Conservation (phyloP, 768 basidiomycete species). For the Pulveroboletus frians region DNA sequence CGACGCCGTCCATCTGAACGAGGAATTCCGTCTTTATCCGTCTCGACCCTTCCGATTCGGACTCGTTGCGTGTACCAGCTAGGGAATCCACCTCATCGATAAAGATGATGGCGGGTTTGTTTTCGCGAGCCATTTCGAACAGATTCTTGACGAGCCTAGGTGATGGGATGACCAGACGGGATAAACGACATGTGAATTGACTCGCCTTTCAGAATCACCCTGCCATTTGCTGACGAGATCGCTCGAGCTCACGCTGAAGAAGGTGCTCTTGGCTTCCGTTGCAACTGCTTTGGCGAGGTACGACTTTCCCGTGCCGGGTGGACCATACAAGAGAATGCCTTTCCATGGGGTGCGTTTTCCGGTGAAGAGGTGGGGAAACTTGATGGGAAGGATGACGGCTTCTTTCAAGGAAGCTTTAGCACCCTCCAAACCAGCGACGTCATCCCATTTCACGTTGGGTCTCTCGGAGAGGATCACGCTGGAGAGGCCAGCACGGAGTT, state of each 20-base stretch:
- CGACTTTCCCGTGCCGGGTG: slow-evolving; percentile 96
- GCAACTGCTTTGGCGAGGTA: slow-evolving; percentile 98
- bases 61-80: slow-evolving; percentile 90
- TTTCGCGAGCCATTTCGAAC: slow-evolving; percentile 93
- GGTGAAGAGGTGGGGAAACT: slow-evolving; percentile 97
- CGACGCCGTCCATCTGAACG: slow-evolving; percentile 99
- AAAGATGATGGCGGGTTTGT: slow-evolving; percentile 97
- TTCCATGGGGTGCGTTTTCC: slow-evolving; percentile 98
- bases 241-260: slow-evolving; percentile 92
- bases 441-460: slow-evolving; percentile 97
- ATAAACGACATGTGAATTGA: not conserved
- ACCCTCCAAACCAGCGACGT: slow-evolving; percentile 92
- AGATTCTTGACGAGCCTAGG: slow-evolving; percentile 88
- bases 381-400: slow-evolving; percentile 98
- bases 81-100: slow-evolving; percentile 98
- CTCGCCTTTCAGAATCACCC: slow-evolving; percentile 93
- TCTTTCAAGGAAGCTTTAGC: slow-evolving; percentile 97
- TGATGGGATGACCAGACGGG: slow-evolving; percentile 1
- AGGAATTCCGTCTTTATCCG: slow-evolving; percentile 97
- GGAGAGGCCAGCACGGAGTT: slow-evolving; percentile 85
- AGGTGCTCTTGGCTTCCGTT: slow-evolving; percentile 98
- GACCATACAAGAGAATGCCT: slow-evolving; percentile 94
- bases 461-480: slow-evolving; percentile 89
- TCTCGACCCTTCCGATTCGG: slow-evolving; percentile 95
- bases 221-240: slow-evolving; percentile 99